Evolutionary conservation across 2,329 filamentous ascomycete species (phyloP).

Genomic region (Myriosclerotinia scirpicola): DNA sequence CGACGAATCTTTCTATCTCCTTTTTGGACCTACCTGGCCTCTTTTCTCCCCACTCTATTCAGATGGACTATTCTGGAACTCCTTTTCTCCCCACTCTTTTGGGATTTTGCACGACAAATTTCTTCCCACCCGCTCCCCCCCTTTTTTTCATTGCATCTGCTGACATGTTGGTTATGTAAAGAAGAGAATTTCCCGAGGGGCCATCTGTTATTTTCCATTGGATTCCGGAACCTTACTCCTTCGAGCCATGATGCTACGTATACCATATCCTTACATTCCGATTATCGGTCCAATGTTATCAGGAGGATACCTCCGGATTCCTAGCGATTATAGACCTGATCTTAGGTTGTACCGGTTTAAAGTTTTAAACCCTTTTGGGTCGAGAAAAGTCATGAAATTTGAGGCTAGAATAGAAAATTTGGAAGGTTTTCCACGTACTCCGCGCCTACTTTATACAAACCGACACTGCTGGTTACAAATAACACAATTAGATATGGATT

Average conservation of each 20-base stretch:
- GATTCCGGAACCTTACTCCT: too few species aligned
- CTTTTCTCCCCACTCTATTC: not conserved
- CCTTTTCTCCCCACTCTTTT: not conserved
- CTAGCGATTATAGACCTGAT: too few species aligned
- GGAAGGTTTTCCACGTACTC: not conserved
- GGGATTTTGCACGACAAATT: not conserved
- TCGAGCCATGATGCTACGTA: not conserved
- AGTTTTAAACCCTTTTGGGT: not conserved
- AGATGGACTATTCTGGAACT: not conserved
- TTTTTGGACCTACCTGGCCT: not conserved
- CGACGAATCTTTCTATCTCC: not conserved
- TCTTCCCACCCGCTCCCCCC: too few species aligned
- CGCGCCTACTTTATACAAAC: not conserved
- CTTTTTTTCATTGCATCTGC: not conserved
- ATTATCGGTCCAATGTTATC: not conserved
- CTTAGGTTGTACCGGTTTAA: not conserved
- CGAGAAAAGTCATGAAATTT: too few species aligned
- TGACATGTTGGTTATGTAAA: not conserved
- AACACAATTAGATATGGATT: not conserved
- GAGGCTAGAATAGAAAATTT: too few species aligned
- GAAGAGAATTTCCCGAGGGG: not conserved
- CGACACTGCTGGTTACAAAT: not conserved
- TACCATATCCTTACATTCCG: not conserved
- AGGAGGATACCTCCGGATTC: accelerated
- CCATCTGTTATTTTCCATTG: not conserved